Conservation (phyloP, 148 eudicot species). For the Cornus suecica region DNA sequence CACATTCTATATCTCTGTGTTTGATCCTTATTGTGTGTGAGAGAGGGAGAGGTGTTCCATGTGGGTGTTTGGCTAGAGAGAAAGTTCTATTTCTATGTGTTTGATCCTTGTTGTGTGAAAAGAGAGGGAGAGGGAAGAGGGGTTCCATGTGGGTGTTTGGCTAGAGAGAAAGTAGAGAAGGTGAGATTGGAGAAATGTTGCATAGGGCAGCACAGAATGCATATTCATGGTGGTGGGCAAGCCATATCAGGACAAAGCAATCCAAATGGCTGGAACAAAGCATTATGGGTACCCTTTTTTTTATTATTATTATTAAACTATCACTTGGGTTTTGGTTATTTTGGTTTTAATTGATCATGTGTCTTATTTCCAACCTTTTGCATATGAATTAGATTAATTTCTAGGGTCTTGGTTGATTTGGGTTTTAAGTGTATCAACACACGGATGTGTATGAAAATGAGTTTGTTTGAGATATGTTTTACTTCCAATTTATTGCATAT, state of each 20-base stretch:
- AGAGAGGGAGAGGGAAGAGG: slow-evolving; percentile 1
- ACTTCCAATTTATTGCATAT: too few species aligned
- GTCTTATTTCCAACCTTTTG: background rate
- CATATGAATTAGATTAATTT: background rate
- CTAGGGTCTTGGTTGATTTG: background rate
- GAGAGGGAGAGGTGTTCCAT: slow-evolving; percentile 2
- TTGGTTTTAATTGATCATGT: background rate
- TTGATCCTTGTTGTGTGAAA: slow-evolving; percentile 9
- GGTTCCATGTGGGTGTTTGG: too few species aligned
- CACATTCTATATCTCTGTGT: slow-evolving; percentile 14
- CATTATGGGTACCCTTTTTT: slow-evolving; percentile 44
- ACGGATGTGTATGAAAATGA: background rate
- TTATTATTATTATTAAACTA: background rate
- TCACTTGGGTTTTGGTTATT: background rate
- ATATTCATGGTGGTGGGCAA: slow-evolving; percentile 52
- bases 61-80: background rate
- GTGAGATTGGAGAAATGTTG: slow-evolving; percentile 23
- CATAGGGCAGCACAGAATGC: slow-evolving; percentile 49
- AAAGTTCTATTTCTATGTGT: too few species aligned
- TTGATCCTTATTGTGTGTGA: slow-evolving; percentile 25
- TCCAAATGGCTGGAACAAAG: slow-evolving; percentile 48
- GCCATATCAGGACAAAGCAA: slow-evolving; percentile 45
- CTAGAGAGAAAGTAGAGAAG: background rate
- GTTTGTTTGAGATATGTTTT: background rate
- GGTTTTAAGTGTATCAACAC: background rate